Conservation (phyloP, 805 yeast genomes). For the Candida orba region DNA sequence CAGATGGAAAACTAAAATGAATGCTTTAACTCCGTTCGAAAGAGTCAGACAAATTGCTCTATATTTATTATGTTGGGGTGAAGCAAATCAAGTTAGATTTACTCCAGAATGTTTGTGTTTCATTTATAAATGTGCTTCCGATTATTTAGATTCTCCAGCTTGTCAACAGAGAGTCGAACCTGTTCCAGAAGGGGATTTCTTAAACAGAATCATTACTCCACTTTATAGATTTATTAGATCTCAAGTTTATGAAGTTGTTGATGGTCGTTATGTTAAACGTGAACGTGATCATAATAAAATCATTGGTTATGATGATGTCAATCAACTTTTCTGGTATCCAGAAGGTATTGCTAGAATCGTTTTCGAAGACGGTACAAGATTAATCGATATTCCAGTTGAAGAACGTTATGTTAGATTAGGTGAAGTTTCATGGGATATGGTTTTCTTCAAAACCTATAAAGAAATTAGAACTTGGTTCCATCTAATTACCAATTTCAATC, state of each 20-base stretch:
- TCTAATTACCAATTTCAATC: constrained; percentile 87
- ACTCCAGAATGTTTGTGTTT: constrained; percentile 86
- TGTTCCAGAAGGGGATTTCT: constrained; percentile 81
- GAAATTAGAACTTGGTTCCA: constrained; percentile 98
- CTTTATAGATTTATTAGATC: constrained; percentile 71
- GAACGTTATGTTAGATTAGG: constrained; percentile 88
- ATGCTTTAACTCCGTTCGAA: constrained; percentile 62
- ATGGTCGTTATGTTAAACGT: constrained; percentile 78
- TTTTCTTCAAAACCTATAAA: constrained; percentile 90
- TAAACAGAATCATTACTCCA: constrained; percentile 91
- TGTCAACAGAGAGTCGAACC: constrained; percentile 85
- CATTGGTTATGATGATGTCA: constrained; percentile 95
- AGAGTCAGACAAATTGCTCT: constrained; percentile 73
- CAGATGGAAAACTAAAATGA: constrained; percentile 82
- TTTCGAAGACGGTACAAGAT: constrained; percentile 85
- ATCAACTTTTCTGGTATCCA: constrained; percentile 98
- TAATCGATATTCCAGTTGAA: constrained; percentile 81
- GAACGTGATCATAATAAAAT: constrained; percentile 77
- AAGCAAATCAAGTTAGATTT: constrained; percentile 91
- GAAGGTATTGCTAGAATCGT: constrained; percentile 94
- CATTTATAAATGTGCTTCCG: constrained; percentile 91
- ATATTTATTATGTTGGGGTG: constrained; percentile 80
- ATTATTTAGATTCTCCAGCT: constrained; percentile 80
- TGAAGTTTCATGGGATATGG: constrained; percentile 87
- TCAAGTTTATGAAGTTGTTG: constrained; percentile 74